Evolutionary conservation across 2,329 filamentous ascomycete genomes (phyloP).

Genomic region (Stenocarpella maydis): DNA sequence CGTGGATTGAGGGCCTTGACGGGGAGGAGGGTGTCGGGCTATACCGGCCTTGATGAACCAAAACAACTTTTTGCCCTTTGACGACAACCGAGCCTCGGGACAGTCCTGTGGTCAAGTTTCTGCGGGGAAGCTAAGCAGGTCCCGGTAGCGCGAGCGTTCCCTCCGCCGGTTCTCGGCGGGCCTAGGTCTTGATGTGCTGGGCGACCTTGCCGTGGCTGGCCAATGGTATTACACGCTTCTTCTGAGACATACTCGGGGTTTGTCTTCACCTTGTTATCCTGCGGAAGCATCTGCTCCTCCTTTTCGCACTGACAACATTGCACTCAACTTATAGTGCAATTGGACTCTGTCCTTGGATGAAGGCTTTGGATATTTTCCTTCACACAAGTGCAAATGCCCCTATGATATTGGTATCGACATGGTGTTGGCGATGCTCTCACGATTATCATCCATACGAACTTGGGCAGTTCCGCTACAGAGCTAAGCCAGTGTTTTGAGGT

Average conservation of each 20-base stretch:
- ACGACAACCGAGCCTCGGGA: neutral
- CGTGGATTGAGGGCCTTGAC: neutral
- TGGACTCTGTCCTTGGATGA: too few species aligned
- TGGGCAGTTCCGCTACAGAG: too few species aligned
- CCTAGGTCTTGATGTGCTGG: neutral
- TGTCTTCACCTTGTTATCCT: neutral
- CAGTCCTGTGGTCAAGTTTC: neutral
- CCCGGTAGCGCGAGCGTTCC: neutral
- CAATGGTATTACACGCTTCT: slow-evolving; percentile 13
- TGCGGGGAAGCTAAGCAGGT: slow-evolving; percentile 7
- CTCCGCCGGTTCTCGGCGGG: slow-evolving; percentile 13
- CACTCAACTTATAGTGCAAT: too few species aligned
- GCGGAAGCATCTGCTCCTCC: too few species aligned
- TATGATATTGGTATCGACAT: neutral
- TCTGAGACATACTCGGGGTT: neutral
- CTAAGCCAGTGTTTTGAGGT: neutral
- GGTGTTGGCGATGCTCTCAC: neutral
- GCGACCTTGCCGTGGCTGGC: neutral
- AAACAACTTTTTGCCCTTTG: neutral
- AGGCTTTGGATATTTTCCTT: too few species aligned
- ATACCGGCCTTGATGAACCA: neutral
- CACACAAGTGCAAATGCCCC: too few species aligned
- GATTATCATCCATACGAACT: too few species aligned
- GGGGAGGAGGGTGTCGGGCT: neutral
- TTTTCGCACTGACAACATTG: too few species aligned